phyloP scores from a whole-genome alignment of 75 land plant genomes.

The Sequoia sempervirens region DNA sequence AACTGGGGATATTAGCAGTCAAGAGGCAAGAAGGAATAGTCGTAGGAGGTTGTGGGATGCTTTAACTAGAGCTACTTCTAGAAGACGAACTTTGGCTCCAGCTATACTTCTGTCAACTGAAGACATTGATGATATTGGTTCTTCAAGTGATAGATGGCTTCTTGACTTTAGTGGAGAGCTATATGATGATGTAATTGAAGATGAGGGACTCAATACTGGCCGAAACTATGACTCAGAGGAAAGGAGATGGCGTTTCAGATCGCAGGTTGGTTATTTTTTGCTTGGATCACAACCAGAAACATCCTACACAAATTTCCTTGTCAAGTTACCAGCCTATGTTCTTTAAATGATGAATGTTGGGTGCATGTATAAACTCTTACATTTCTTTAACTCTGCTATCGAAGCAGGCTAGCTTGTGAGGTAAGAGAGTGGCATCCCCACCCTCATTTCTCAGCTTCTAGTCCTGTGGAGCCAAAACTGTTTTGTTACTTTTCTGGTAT shows the following conservation, averaged over 20 bases:
- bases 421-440: constrained; percentile 6
- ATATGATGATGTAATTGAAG: constrained; percentile 32
- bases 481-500: background rate
- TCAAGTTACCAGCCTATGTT: background rate
- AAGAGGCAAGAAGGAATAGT: constrained; percentile 60
- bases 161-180: constrained; percentile 39
- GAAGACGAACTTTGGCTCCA: constrained; percentile 39
- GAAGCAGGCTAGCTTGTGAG: background rate
- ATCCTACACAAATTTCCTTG: background rate
- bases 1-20: constrained; percentile 20
- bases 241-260: constrained; percentile 53
- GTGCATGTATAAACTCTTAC: constrained; percentile 1
- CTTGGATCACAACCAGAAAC: constrained; percentile 1
- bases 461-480: background rate
- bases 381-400: background rate
- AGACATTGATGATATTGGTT: constrained; percentile 38
- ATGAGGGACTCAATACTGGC: constrained; percentile 31
- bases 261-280: constrained; percentile 48
- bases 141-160: constrained; percentile 47
- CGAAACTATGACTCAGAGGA: constrained; percentile 43
- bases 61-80: constrained; percentile 63
- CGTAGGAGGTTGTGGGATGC: constrained; percentile 84
- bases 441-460: constrained; percentile 6
- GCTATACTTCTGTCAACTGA: constrained; percentile 33
- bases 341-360: constrained; percentile 5